A percentile compares a stretch with the other conserved stretches of the same genome.
Conservation (phyloP, 202 grass and related monocot species). For the Alloteropsis angusta region DNA sequence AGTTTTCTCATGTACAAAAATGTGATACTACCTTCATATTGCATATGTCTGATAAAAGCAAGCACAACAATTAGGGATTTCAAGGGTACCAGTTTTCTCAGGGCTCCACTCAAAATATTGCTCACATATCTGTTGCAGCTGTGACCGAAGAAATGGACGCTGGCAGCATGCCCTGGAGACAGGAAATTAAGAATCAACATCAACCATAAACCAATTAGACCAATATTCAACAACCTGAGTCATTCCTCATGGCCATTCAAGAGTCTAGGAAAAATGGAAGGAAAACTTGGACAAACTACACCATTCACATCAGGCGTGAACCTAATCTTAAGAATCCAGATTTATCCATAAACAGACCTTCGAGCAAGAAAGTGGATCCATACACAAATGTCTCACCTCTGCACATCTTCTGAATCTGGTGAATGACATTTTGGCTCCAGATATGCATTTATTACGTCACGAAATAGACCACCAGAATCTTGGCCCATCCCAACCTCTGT, state of each 20-base stretch:
- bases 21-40: not conserved
- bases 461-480: slow-evolving; percentile 40
- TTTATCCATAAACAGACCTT: not conserved
- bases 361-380: not conserved
- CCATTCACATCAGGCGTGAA: not conserved
- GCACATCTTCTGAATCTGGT: slow-evolving; percentile 67
- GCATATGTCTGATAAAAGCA: slow-evolving; percentile 6
- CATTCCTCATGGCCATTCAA: not conserved
- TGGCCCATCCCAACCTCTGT: slow-evolving; percentile 32
- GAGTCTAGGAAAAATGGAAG: not conserved
- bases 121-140: slow-evolving; percentile 72
- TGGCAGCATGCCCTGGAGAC: slow-evolving; percentile 47
- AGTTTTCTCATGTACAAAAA: not conserved
- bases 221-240: not conserved
- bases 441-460: slow-evolving; percentile 70
- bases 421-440: slow-evolving; percentile 83
- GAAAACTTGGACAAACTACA: not conserved
- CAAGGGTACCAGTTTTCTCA: slow-evolving; percentile 63
- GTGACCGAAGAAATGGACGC: slow-evolving; percentile 43
- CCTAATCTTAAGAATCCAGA: not conserved
- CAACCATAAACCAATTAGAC: not conserved
- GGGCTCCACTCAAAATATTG: slow-evolving; percentile 69
- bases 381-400: slow-evolving; percentile 49
- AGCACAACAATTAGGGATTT: not conserved
- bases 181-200: slow-evolving; percentile 4